phyloP scores from a whole-genome alignment of 129 eudicot species.

The Scalesia atractyloides region DNA sequence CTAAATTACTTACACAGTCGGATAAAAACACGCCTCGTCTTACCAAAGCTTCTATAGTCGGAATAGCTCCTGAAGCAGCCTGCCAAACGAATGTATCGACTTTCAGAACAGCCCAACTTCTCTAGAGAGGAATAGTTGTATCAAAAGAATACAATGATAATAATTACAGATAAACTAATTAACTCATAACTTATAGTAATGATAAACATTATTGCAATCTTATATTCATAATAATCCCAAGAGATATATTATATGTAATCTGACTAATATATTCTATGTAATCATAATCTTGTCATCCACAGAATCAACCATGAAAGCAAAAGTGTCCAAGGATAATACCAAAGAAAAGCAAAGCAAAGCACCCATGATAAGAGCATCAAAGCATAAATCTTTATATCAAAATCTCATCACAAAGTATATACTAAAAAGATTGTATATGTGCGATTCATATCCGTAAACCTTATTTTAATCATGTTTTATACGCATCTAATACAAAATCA shows the following conservation, averaged over 20 bases:
- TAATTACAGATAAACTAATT: background rate
- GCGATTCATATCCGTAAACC: constrained; percentile 25
- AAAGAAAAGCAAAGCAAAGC: constrained; percentile 26
- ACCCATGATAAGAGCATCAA: constrained; percentile 37
- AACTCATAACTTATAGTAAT: background rate
- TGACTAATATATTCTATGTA: background rate
- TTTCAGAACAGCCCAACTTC: no score
- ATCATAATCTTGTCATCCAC: constrained; percentile 30
- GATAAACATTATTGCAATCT: background rate
- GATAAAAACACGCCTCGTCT: no score
- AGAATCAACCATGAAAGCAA: constrained; percentile 20
- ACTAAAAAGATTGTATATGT: constrained; percentile 38
- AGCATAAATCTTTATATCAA: constrained; percentile 37
- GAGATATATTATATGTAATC: background rate
- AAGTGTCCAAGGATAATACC: constrained; percentile 25
- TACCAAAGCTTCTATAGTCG: no score
- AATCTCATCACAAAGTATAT: constrained; percentile 42
- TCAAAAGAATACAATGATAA: background rate
- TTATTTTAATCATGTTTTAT: constrained; percentile 36
- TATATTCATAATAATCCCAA: background rate
- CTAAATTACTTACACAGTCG: no score
- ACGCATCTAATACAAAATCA: constrained; percentile 24
- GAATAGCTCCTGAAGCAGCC: no score
- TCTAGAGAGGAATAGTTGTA: no score
- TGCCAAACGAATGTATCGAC: no score